These are phyloP conservation scores for Immersiporthe knoxdaviesiana DNA, from an alignment of 2,329 filamentous ascomycete genomes.

Conservation along the genomic window DNA sequence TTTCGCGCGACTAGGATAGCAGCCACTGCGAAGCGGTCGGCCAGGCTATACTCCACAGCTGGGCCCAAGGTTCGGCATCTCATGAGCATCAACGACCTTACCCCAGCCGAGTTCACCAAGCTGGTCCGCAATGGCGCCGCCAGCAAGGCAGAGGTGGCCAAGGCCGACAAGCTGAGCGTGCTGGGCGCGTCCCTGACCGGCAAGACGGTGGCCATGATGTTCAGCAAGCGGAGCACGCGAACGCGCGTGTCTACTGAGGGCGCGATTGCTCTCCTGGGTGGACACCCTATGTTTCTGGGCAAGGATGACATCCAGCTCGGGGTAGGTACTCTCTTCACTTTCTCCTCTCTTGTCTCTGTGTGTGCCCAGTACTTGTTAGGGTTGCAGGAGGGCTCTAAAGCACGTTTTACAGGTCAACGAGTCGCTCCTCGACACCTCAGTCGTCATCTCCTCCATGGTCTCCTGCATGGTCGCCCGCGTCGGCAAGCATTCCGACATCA, in stretches of 20 bases:
- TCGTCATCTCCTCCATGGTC: constrained; percentile 93
- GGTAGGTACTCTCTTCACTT: neutral
- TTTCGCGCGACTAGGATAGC: constrained; percentile 34
- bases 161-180: constrained; percentile 60
- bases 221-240: constrained; percentile 92
- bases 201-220: constrained; percentile 91
- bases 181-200: constrained; percentile 68
- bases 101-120: constrained; percentile 74
- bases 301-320: constrained; percentile 96
- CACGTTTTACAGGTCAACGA: constrained; percentile 75
- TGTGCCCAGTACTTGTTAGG: too few species aligned
- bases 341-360: too few species aligned
- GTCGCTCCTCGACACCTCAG: constrained; percentile 87
- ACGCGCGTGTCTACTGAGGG: constrained; percentile 93
- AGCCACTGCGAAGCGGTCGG: constrained; percentile 40
- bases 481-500: constrained; percentile 75
- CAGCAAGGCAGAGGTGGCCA: constrained; percentile 79
- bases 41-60: constrained; percentile 48
- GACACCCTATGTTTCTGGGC: constrained; percentile 94
- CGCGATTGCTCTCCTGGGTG: constrained; percentile 84
- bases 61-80: constrained; percentile 72
- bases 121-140: constrained; percentile 81
- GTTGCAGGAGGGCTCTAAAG: neutral
- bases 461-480: constrained; percentile 82
- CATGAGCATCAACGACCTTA: constrained; percentile 87